Base-by-base conservation (phyloP, 306 rosid species). In the Clitoria ternatea region DNA sequence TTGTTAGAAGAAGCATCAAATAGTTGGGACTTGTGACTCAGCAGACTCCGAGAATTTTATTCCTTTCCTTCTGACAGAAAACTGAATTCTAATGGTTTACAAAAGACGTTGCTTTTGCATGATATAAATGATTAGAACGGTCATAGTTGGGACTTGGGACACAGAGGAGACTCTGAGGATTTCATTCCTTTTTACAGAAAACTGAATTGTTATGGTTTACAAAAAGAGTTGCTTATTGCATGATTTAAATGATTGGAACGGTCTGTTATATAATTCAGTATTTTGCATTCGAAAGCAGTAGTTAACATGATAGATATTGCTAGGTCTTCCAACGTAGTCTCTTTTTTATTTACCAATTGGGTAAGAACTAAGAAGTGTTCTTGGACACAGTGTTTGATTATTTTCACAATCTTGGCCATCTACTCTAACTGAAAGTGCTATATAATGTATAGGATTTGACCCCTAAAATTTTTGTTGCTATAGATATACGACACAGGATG, bases 41-140 rank as follows among this genome's bases (percentile, higher is more conserved):
- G 52, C 19, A 26, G 75, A 39, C 19, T 10, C 26, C 26, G 71
- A 36, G 61, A 35, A n/a, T 36, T 61, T 35, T 32, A n/a, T 54
- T 69, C 37, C 44, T 72, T 54, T 69, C 37, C 44, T 72, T 44
- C 7, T 13, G 42, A n/a, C 12, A 29, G 32, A 54, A 47, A 79
- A 13, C 62, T 66, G 56, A 55, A n/a, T 52, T 45, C 67, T 75
- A 20, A 42, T n/a, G n/a, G n/a, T n/a, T n/a, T n/a, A 11, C 11
- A 64, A 19, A 30, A 37, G 18, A 29, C 39, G 44, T 22, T 19
- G 60, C 54, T 32, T 75, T 54, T 65, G 72, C 72, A 30, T 23
- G 26, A 39, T 44, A 30, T 66, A 54, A 48, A 60, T 30, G 19
- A 29, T 33, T 63, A 15, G 15, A 44, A 26, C 2, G 14, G 43